phyloP scores from a whole-genome alignment of 2,329 filamentous ascomycete genomes.

The Aspergillus spinulosporus region DNA sequence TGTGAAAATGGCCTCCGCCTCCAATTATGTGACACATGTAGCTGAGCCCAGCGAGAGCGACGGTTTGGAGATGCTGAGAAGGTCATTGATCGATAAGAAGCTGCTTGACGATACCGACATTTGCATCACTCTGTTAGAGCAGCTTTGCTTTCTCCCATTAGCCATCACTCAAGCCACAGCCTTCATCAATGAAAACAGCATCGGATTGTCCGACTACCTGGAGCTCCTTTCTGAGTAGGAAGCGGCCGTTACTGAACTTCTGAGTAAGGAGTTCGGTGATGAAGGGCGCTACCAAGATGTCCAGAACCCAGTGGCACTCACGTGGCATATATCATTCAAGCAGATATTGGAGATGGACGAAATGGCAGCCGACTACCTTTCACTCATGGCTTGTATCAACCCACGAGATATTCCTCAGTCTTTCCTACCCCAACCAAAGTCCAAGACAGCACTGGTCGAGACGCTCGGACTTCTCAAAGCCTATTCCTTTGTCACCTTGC shows the following conservation, averaged over 20 bases:
- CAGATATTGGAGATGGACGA: slow-evolving; percentile 15
- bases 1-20: too few relatives aligned
- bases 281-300: background rate
- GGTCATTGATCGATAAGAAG: background rate
- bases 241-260: background rate
- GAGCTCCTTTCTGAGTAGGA: slow-evolving; percentile 11
- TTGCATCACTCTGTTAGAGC: background rate
- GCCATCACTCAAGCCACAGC: background rate
- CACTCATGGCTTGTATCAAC: slow-evolving; percentile 34
- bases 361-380: slow-evolving; percentile 20
- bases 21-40: background rate
- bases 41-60: background rate
- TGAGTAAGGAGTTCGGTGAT: slow-evolving; percentile 15
- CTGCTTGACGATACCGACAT: background rate
- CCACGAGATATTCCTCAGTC: slow-evolving; percentile 28
- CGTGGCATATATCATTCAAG: slow-evolving; percentile 16
- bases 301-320: slow-evolving; percentile 11
- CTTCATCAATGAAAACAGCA: slow-evolving; percentile 17
- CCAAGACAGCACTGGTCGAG: slow-evolving; percentile 7
- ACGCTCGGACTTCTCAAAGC: slow-evolving; percentile 27
- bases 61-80: background rate
- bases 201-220: background rate
- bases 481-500: slow-evolving; percentile 23
- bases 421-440: slow-evolving; percentile 21
- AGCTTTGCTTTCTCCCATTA: background rate